A percentile compares a stretch with the other conserved stretches of the same genome.
phyloP scores from a whole-genome alignment of 2,329 filamentous ascomycete genomes.

The Sordariomycetes sp. region DNA sequence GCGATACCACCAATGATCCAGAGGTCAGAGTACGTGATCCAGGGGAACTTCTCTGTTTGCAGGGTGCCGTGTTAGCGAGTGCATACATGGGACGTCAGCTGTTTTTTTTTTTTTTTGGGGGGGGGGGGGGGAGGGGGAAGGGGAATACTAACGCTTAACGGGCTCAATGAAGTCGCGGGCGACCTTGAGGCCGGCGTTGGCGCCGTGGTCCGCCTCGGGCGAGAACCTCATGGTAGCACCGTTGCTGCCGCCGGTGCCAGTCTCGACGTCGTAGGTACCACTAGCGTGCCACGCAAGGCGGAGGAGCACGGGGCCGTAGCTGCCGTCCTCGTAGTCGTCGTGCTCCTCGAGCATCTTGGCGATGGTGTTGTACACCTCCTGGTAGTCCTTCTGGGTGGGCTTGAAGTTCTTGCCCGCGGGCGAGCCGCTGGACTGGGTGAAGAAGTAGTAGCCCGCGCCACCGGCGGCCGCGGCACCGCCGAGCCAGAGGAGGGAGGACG shows the following conservation, averaged over 20 bases:
- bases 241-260: conserved; percentile 84
- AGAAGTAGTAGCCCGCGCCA: conserved; percentile 55
- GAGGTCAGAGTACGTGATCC: conserved; percentile 93
- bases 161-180: conserved; percentile 91
- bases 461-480: conserved; percentile 44
- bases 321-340: conserved; percentile 92
- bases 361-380: conserved; percentile 86
- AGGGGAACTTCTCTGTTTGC: conserved; percentile 58
- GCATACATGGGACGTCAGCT: neutral
- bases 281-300: conserved; percentile 89
- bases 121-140: too few species aligned
- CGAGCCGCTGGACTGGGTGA: conserved; percentile 39
- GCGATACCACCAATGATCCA: conserved; percentile 83
- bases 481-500: conserved; percentile 38
- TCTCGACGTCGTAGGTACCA: conserved; percentile 83
- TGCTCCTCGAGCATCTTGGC: conserved; percentile 71
- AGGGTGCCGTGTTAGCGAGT: neutral
- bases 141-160: conserved; percentile 54
- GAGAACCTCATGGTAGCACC: conserved; percentile 94
- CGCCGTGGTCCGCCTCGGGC: conserved; percentile 79
- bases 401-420: conserved; percentile 45
- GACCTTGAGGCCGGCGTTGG: conserved; percentile 77
- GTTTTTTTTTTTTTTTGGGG: too few species aligned
- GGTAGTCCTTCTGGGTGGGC: conserved; percentile 78
- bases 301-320: conserved; percentile 83